A percentile compares a stretch with the other conserved stretches of the same genome.
These are phyloP conservation scores for Fusarium algeriense DNA, from an alignment of 2,329 filamentous ascomycete genomes.

Conservation along the genomic window DNA sequence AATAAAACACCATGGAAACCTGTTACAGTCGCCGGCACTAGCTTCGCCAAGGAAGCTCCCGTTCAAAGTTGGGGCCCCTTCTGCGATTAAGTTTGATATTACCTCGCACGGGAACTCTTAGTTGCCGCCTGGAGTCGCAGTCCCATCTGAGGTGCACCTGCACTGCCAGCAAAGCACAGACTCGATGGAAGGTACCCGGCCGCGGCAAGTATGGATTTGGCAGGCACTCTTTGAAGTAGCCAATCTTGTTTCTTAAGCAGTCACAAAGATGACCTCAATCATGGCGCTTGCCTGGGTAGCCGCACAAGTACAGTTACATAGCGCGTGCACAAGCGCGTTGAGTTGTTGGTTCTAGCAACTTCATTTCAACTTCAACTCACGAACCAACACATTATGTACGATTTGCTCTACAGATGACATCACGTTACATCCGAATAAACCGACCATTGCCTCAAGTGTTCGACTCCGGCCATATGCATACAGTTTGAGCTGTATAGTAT, in stretches of 20 bases:
- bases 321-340: conserved; percentile 34
- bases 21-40: background rate
- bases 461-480: background rate
- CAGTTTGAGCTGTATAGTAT: background rate
- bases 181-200: conserved; percentile 25
- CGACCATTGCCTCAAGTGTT: background rate
- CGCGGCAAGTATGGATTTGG: conserved; percentile 42
- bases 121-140: conserved; percentile 9
- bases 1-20: background rate
- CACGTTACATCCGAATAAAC: background rate
- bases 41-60: background rate
- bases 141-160: background rate
- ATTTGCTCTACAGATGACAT: background rate
- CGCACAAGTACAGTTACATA: conserved; percentile 1
- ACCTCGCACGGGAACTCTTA: conserved; percentile 17
- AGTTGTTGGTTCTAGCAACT: conserved; percentile 23
- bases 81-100: conserved; percentile 12
- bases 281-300: conserved; percentile 31
- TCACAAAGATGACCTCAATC: conserved; percentile 21
- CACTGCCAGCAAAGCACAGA: conserved; percentile 1
- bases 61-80: background rate
- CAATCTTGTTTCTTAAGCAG: conserved; percentile 9
- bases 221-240: conserved; percentile 18
- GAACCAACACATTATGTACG: conserved; percentile 1
- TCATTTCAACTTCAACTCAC: conserved; percentile 27